Evolutionary conservation across 768 basidiomycete species (phyloP).

Genomic region (Sistotremastrum suecicum): DNA sequence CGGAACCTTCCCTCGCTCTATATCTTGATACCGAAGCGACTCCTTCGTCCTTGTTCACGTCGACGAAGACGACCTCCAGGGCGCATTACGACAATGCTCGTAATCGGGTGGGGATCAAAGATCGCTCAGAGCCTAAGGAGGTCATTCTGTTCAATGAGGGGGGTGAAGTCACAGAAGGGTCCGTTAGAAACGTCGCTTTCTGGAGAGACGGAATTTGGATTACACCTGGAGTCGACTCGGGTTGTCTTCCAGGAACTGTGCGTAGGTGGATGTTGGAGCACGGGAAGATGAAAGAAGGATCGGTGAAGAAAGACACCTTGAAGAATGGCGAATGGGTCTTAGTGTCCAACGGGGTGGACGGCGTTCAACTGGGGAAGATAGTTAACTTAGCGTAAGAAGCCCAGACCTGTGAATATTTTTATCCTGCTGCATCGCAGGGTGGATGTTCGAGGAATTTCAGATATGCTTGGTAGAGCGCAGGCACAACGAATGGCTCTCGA

Average conservation of each 20-base stretch:
- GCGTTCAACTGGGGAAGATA: slow-evolving; percentile 41
- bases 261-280: slow-evolving; percentile 57
- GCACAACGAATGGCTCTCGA: slow-evolving; percentile 39
- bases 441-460: slow-evolving; percentile 8
- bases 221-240: slow-evolving; percentile 44
- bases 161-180: slow-evolving; percentile 43
- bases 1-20: slow-evolving; percentile 27
- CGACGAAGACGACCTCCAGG: slow-evolving; percentile 60
- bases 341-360: slow-evolving; percentile 58
- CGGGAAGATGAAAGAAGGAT: slow-evolving; percentile 36
- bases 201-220: slow-evolving; percentile 43
- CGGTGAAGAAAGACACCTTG: slow-evolving; percentile 29
- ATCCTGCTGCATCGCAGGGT: too few species aligned
- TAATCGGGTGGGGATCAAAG: slow-evolving; percentile 31
- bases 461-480: slow-evolving; percentile 41
- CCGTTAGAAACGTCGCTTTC: slow-evolving; percentile 61
- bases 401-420: too few species aligned
- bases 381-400: not conserved
- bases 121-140: slow-evolving; percentile 26
- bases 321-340: slow-evolving; percentile 48
- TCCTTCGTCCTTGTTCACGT: slow-evolving; percentile 39
- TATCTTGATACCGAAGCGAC: slow-evolving; percentile 43
- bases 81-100: slow-evolving; percentile 49
- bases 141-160: slow-evolving; percentile 48
- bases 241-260: slow-evolving; percentile 61